These are phyloP conservation scores for Beauveria rudraprayagi DNA, from an alignment of 2,329 filamentous ascomycete species.

Conservation along the genomic window DNA sequence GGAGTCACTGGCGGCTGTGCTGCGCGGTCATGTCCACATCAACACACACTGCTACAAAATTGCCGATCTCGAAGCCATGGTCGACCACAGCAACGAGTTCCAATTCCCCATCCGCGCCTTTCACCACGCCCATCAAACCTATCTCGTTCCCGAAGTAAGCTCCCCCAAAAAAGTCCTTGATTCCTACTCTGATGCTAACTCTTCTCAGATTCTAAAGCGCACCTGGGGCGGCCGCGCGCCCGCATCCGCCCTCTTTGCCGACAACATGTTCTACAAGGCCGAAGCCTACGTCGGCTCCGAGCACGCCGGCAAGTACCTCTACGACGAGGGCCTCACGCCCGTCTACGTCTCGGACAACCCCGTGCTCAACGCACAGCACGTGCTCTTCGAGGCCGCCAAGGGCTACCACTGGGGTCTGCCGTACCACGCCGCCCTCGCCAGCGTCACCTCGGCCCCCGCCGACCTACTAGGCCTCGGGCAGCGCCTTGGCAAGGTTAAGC, in stretches of 20 bases:
- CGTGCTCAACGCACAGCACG: constrained; percentile 61
- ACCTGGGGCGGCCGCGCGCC: constrained; percentile 46
- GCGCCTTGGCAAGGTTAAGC: constrained; percentile 52
- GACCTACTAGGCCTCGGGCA: constrained; percentile 49
- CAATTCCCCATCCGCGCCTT: constrained; percentile 36
- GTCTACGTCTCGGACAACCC: constrained; percentile 67
- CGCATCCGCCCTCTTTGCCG: constrained; percentile 58
- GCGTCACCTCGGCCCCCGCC: constrained; percentile 51
- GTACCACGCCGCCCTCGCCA: constrained; percentile 50
- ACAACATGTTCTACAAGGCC: constrained; percentile 66
- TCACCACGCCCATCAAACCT: constrained; percentile 13
- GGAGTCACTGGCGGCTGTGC: constrained; percentile 54
- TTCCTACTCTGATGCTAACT: background rate
- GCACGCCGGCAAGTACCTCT: constrained; percentile 57
- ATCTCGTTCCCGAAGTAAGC: constrained; percentile 42
- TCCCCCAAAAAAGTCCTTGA: fast-evolving
- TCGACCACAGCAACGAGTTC: constrained; percentile 66
- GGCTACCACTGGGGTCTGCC: constrained; percentile 52
- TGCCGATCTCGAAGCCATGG: constrained; percentile 60
- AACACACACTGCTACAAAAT: constrained; percentile 68
- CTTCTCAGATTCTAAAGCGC: constrained; percentile 42
- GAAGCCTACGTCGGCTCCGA: constrained; percentile 59
- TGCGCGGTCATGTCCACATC: constrained; percentile 59
- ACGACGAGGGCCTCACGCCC: constrained; percentile 55
- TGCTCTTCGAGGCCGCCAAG: constrained; percentile 57